Conservation (phyloP, 2,329 filamentous ascomycete genomes). For the Colletotrichum cuscutae region DNA sequence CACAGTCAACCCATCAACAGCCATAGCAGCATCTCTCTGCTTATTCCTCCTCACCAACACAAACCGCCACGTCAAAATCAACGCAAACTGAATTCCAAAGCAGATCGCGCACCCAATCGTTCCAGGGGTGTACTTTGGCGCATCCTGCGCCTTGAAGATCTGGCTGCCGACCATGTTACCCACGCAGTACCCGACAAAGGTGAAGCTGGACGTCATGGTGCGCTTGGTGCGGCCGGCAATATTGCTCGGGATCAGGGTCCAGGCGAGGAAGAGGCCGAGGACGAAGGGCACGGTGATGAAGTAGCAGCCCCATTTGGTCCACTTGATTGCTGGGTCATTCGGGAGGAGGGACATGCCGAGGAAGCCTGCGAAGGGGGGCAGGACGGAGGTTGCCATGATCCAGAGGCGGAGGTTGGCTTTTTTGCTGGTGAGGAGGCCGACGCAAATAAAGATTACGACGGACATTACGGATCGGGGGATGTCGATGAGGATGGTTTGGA, state of each 20-base stretch:
- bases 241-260: conserved; percentile 51
- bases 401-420: conserved; percentile 48
- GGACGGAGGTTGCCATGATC: conserved; percentile 49
- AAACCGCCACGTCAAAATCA: conserved; percentile 51
- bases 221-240: conserved; percentile 58
- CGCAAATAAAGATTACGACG: conserved; percentile 47
- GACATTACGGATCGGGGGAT: conserved; percentile 47
- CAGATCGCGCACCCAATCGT: conserved; percentile 51
- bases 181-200: conserved; percentile 58
- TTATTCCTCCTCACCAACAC: conserved; percentile 53
- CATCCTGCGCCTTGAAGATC: conserved; percentile 55
- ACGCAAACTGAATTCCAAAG: conserved; percentile 48
- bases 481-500: conserved; percentile 49
- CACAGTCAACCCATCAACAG: conserved; percentile 44
- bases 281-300: conserved; percentile 48
- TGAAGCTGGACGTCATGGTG: conserved; percentile 55
- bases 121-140: conserved; percentile 55
- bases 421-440: conserved; percentile 45
- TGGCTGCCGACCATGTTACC: conserved; percentile 59
- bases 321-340: conserved; percentile 46
- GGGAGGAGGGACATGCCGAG: conserved; percentile 48
- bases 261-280: conserved; percentile 28
- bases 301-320: conserved; percentile 50
- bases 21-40: conserved; percentile 42
- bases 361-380: conserved; percentile 49